Evolutionary conservation across 1,284 basidiomycete species (phyloP).

Genomic region (Irpex rosettiformis): DNA sequence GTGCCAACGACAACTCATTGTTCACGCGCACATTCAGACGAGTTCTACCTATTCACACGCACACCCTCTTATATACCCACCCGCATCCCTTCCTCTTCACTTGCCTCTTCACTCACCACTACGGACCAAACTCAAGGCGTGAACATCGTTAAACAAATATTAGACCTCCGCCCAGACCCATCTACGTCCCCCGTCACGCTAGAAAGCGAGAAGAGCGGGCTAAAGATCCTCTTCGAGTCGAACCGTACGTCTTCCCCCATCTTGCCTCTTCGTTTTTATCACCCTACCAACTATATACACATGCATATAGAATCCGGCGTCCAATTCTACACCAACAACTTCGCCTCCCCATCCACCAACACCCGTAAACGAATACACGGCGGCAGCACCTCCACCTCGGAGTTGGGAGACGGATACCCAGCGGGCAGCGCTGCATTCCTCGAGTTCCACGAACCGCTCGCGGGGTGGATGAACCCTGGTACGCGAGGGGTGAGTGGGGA

Average conservation of each 20-base stretch:
- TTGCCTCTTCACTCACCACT: slow-evolving; percentile 18
- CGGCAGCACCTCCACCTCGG: slow-evolving; percentile 38
- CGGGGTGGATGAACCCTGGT: slow-evolving; percentile 32
- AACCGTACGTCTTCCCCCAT: slow-evolving; percentile 51
- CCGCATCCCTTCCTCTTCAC: slow-evolving; percentile 28
- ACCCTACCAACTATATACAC: background rate
- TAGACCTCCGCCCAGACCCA: slow-evolving; percentile 24
- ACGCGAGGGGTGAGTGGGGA: slow-evolving; percentile 23
- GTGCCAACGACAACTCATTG: background rate
- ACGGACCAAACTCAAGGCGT: slow-evolving; percentile 14
- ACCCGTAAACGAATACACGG: slow-evolving; percentile 73
- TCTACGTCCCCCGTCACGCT: slow-evolving; percentile 42
- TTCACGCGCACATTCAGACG: slow-evolving; percentile 37
- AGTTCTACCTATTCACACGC: slow-evolving; percentile 57
- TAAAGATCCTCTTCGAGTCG: slow-evolving; percentile 57
- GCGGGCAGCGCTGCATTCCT: slow-evolving; percentile 61
- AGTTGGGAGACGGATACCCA: slow-evolving; percentile 49
- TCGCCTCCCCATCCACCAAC: slow-evolving; percentile 41
- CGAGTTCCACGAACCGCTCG: slow-evolving; percentile 67
- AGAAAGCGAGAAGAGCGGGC: slow-evolving; percentile 52
- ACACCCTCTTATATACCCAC: slow-evolving; percentile 39
- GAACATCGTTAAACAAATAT: slow-evolving; percentile 47
- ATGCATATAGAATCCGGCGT: slow-evolving; percentile 55
- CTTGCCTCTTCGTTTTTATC: too few species aligned
- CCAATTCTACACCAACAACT: slow-evolving; percentile 69